A percentile compares a stretch with the other conserved stretches of the same genome.
These are phyloP conservation scores for Verticillium isaacii DNA, from an alignment of 2,329 filamentous ascomycete genomes.

Conservation along the genomic window DNA sequence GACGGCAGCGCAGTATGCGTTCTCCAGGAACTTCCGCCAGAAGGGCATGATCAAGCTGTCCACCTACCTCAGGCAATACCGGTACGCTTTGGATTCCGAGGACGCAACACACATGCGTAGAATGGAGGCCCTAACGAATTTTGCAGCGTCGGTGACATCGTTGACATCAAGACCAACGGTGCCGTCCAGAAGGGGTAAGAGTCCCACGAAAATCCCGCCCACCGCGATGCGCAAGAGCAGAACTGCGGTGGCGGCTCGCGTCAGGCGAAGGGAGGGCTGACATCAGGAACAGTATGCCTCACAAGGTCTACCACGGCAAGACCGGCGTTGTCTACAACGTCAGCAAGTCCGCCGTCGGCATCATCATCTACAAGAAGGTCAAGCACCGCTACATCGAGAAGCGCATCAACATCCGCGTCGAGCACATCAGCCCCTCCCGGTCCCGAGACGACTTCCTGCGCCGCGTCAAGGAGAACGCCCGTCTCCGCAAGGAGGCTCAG, in stretches of 20 bases:
- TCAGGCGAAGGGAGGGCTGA: slow-evolving; percentile 19
- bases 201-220: slow-evolving; percentile 11
- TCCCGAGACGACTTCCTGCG: slow-evolving; percentile 95
- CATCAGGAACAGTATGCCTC: slow-evolving; percentile 70
- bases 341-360: slow-evolving; percentile 93
- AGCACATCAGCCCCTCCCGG: slow-evolving; percentile 93
- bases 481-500: slow-evolving; percentile 90
- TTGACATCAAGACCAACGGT: slow-evolving; percentile 98
- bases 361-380: slow-evolving; percentile 99
- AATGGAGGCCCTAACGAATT: slow-evolving; percentile 34
- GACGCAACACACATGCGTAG: background rate
- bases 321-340: slow-evolving; percentile 99
- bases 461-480: slow-evolving; percentile 95
- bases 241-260: background rate
- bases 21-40: slow-evolving; percentile 90
- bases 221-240: background rate
- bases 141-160: slow-evolving; percentile 88
- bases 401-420: slow-evolving; percentile 97
- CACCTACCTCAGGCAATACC: slow-evolving; percentile 94
- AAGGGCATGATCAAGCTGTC: slow-evolving; percentile 90
- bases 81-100: slow-evolving; percentile 37
- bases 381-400: slow-evolving; percentile 99
- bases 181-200: slow-evolving; percentile 94
- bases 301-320: slow-evolving; percentile 99
- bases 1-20: slow-evolving; percentile 64